Evolutionary conservation across 2,329 filamentous ascomycete species (phyloP).

Genomic region (Dactylellina drechsleri): DNA sequence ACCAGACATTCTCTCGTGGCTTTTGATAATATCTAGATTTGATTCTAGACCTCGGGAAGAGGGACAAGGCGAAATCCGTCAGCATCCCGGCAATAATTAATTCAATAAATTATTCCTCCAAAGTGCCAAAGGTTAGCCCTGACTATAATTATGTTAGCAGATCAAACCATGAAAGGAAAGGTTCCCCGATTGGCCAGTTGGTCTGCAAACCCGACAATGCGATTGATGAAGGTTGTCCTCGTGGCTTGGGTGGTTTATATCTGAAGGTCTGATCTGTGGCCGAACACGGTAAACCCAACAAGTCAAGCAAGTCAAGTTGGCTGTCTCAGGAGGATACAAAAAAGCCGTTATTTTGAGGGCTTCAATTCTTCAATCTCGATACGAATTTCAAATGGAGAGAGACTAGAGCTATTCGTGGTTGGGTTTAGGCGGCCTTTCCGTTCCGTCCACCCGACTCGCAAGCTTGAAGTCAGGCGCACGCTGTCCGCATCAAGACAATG

Average conservation of each 20-base stretch:
- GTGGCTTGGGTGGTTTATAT: slow-evolving; percentile 19
- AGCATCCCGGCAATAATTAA: neutral
- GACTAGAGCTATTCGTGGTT: slow-evolving; percentile 8
- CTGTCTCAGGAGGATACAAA: slow-evolving; percentile 49
- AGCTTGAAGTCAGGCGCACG: slow-evolving; percentile 15
- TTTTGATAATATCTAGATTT: slow-evolving; percentile 3
- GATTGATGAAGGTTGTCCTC: slow-evolving; percentile 16
- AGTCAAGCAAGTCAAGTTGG: slow-evolving; percentile 18
- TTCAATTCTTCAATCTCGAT: slow-evolving; percentile 23
- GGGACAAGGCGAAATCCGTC: neutral
- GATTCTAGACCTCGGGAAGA: slow-evolving; percentile 17
- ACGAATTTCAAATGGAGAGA: slow-evolving; percentile 17
- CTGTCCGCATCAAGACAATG: slow-evolving; percentile 48
- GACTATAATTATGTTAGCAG: slow-evolving; percentile 34
- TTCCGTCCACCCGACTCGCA: slow-evolving; percentile 41
- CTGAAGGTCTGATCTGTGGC: slow-evolving; percentile 18
- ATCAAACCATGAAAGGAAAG: slow-evolving; percentile 9
- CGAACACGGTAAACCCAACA: slow-evolving; percentile 21
- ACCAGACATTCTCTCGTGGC: slow-evolving; percentile 12
- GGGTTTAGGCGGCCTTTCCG: slow-evolving; percentile 37
- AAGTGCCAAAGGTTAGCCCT: neutral
- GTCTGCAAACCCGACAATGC: slow-evolving; percentile 24
- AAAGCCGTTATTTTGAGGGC: slow-evolving; percentile 10
- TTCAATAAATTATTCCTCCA: neutral
- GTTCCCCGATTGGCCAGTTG: slow-evolving; percentile 26